Conservation (phyloP, 1,284 basidiomycete species). For the Apiotrichum gamsii region DNA sequence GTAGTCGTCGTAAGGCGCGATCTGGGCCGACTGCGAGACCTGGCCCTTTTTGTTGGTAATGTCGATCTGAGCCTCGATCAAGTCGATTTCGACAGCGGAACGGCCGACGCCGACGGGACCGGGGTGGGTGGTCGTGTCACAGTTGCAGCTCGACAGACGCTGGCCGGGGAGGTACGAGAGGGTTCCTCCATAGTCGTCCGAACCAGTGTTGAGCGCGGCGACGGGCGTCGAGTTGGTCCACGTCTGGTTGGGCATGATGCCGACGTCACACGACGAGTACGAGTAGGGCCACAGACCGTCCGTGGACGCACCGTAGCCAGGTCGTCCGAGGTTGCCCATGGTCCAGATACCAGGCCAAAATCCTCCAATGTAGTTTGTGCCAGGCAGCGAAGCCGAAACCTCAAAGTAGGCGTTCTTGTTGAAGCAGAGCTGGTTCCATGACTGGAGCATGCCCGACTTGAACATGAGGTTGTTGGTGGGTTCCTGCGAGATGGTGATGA, state of each 20-base stretch:
- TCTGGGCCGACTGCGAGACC: constrained; percentile 30
- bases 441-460: constrained; percentile 53
- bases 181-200: constrained; percentile 21
- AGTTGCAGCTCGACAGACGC: constrained; percentile 52
- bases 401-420: constrained; percentile 44
- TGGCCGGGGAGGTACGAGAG: constrained; percentile 50
- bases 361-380: constrained; percentile 40
- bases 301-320: constrained; percentile 57
- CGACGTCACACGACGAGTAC: constrained; percentile 41
- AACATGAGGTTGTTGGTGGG: constrained; percentile 68
- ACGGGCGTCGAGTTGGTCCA: constrained; percentile 45
- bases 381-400: constrained; percentile 40
- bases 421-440: constrained; percentile 51
- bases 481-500: constrained; percentile 67
- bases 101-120: constrained; percentile 57
- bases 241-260: constrained; percentile 25
- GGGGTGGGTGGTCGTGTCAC: constrained; percentile 57
- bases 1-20: constrained; percentile 56
- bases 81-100: constrained; percentile 61
- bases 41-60: constrained; percentile 11
- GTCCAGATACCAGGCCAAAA: constrained; percentile 53
- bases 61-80: constrained; percentile 56
- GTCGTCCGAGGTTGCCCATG: constrained; percentile 49
- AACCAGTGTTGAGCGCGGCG: constrained; percentile 40
- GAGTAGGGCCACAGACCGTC: constrained; percentile 63